A percentile compares a stretch with the other conserved stretches of the same genome.
These are phyloP conservation scores for Scopulariopsis brevicaulis DNA, from an alignment of 2,329 filamentous ascomycete species.

Conservation along the genomic window DNA sequence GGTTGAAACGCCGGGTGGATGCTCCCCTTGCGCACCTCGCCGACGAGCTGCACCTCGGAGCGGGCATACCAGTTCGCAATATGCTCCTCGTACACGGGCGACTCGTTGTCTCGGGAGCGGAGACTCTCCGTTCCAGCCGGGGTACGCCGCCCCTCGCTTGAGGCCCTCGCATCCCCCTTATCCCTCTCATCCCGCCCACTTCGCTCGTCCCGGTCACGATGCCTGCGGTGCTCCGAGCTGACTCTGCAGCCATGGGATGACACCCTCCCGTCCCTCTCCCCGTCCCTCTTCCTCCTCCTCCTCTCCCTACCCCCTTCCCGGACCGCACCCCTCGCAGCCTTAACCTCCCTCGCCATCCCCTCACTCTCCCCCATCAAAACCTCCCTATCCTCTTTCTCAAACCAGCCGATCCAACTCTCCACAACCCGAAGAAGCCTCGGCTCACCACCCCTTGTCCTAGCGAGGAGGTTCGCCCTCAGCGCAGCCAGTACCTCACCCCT, in stretches of 20 bases:
- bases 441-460: slow-evolving; percentile 14
- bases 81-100: not conserved
- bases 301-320: slow-evolving; percentile 7
- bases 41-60: not conserved
- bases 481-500: slow-evolving; percentile 27
- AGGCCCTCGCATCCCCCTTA: too few relatives aligned
- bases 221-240: too few relatives aligned
- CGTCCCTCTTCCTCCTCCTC: not conserved
- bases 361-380: not conserved
- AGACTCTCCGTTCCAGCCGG: too few relatives aligned
- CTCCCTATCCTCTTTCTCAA: slow-evolving; percentile 6
- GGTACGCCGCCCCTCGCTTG: too few relatives aligned
- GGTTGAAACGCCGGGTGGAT: not conserved
- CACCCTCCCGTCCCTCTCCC: not conserved
- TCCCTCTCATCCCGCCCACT: too few relatives aligned
- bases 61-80: not conserved
- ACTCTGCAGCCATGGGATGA: too few relatives aligned
- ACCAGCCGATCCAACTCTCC: slow-evolving; percentile 29
- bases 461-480: slow-evolving; percentile 29
- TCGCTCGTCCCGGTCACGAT: too few relatives aligned
- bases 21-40: not conserved
- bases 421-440: slow-evolving; percentile 27
- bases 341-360: not conserved
- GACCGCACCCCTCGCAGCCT: not conserved
- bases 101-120: not conserved